Conservation (phyloP, 768 basidiomycete species). For the Xerocomellus dryophilus region DNA sequence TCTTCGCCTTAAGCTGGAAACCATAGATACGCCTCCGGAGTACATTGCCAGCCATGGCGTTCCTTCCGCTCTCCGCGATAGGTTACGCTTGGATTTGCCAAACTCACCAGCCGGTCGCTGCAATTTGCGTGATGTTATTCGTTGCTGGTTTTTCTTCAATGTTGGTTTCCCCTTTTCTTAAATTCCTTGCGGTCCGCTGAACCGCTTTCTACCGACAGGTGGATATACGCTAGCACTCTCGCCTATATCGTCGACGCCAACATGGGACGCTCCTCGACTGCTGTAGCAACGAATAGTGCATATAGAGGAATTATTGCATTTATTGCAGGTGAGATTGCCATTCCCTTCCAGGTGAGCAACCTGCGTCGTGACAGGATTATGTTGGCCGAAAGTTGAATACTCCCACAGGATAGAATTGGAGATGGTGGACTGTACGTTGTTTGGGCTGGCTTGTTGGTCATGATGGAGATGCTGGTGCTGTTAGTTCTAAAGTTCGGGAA, state of each 20-base stretch:
- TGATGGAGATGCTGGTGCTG: conserved; percentile 52
- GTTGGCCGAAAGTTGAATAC: neutral
- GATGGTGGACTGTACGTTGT: conserved; percentile 32
- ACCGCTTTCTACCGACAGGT: conserved; percentile 28
- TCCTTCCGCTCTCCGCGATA: conserved; percentile 54
- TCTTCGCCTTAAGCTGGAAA: neutral
- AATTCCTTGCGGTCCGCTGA: neutral
- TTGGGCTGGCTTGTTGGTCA: conserved; percentile 52
- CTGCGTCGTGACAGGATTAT: neutral
- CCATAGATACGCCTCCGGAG: conserved; percentile 69
- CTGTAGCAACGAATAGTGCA: conserved; percentile 71
- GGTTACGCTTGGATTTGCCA: conserved; percentile 77
- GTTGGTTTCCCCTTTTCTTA: conserved; percentile 1
- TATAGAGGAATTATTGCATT: conserved; percentile 71
- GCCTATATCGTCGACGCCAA: conserved; percentile 90
- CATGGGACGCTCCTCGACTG: conserved; percentile 72
- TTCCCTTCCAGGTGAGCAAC: conserved; percentile 55
- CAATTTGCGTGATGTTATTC: conserved; percentile 71
- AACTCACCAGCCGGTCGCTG: conserved; percentile 60
- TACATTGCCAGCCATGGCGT: conserved; percentile 51
- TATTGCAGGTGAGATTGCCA: conserved; percentile 69
- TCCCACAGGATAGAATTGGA: conserved; percentile 20
- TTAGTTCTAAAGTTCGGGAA: conserved; percentile 59
- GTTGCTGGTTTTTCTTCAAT: conserved; percentile 62
- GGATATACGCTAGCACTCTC: conserved; percentile 64